A percentile compares a stretch with the other conserved stretches of the same genome.
These are phyloP conservation scores for Stenocarpella maydis DNA, from an alignment of 2,329 filamentous ascomycete species.

Conservation along the genomic window DNA sequence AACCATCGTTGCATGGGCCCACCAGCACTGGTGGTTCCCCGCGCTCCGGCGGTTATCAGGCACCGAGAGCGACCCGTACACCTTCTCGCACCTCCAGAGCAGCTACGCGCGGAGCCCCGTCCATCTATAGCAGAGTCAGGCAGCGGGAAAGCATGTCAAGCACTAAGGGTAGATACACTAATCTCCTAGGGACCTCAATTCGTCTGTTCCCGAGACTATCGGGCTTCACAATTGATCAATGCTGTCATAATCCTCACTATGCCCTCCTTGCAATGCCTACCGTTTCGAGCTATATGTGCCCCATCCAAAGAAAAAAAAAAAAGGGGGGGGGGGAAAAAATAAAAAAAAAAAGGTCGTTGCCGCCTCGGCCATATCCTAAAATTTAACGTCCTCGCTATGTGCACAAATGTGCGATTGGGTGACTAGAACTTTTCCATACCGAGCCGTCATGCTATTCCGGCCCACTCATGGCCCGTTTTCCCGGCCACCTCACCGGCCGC, in stretches of 20 bases:
- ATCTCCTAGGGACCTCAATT: neutral
- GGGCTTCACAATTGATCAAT: neutral
- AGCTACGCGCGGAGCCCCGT: neutral
- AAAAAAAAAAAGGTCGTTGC: no score
- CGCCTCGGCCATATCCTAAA: slow-evolving; percentile 1
- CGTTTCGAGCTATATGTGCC: neutral
- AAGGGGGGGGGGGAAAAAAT: no score
- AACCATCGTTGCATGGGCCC: slow-evolving; percentile 25
- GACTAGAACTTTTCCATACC: neutral
- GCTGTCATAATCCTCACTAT: neutral
- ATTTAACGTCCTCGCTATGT: slow-evolving; percentile 4
- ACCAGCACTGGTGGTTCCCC: slow-evolving; percentile 13
- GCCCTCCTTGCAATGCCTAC: neutral
- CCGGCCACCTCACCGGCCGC: neutral
- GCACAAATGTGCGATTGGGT: neutral
- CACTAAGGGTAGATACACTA: neutral
- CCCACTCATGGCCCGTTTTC: neutral
- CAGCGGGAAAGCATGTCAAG: neutral
- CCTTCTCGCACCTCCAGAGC: neutral
- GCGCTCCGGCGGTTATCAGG: neutral
- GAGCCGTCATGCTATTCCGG: neutral
- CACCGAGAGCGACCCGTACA: slow-evolving; percentile 1
- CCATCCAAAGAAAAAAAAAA: neutral
- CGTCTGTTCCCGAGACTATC: neutral
- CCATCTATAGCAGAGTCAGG: neutral